Conservation (phyloP, 1,139 yeast genomes). For the Yamadazyma oceani region DNA sequence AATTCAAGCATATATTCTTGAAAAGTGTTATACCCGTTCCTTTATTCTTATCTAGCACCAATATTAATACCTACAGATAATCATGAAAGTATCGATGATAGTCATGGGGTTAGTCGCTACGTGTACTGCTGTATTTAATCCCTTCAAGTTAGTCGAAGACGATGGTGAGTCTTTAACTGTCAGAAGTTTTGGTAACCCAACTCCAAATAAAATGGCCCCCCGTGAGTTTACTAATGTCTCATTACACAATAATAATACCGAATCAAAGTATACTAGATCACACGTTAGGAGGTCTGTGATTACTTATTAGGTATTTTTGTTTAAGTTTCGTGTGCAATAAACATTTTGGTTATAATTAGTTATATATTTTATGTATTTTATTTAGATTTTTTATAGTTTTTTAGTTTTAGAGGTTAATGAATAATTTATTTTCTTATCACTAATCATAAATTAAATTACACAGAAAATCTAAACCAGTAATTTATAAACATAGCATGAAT, state of each 20-base stretch:
- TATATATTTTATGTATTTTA: background rate
- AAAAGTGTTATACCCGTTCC: too few species aligned
- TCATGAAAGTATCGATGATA: constrained; percentile 1
- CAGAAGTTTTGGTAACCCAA: constrained; percentile 7
- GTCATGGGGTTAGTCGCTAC: background rate
- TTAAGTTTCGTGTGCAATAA: too few species aligned
- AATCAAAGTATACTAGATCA: background rate
- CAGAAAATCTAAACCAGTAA: too few species aligned
- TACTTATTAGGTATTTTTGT: too few species aligned
- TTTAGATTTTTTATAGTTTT: background rate
- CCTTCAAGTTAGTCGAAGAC: constrained; percentile 4
- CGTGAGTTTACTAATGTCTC: background rate
- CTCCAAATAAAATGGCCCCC: constrained; percentile 1
- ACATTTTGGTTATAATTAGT: background rate
- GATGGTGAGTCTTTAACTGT: constrained; percentile 3
- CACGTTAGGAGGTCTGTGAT: background rate
- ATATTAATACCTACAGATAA: background rate
- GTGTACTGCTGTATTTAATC: constrained; percentile 7
- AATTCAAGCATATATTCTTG: too few species aligned
- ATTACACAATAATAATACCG: background rate
- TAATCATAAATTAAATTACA: too few species aligned
- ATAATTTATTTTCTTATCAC: background rate
- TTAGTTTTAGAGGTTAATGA: background rate
- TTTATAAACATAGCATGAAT: too few species aligned
- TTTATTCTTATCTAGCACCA: background rate